A percentile compares a stretch with the other conserved stretches of the same genome.
phyloP scores from a whole-genome alignment of 2,329 filamentous ascomycete species.

The Ophiocordyceps sinensis region DNA sequence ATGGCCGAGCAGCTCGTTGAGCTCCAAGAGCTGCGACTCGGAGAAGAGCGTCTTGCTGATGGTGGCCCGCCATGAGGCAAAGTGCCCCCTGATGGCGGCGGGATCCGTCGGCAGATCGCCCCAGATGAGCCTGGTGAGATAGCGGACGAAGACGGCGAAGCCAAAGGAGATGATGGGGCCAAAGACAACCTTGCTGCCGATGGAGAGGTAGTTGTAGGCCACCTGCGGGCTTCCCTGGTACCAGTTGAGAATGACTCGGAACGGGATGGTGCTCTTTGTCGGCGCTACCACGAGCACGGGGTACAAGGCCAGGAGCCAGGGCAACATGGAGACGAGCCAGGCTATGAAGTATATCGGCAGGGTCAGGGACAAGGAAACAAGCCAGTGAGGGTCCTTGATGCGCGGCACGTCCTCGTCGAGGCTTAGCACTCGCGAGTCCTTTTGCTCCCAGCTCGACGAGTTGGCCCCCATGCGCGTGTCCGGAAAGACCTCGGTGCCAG shows the following conservation, averaged over 20 bases:
- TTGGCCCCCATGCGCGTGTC: constrained; percentile 38
- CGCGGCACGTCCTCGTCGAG: constrained; percentile 27
- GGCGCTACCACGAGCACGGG: constrained; percentile 28
- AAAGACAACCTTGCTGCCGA: constrained; percentile 22
- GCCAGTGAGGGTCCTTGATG: constrained; percentile 27
- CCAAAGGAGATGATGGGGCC: constrained; percentile 29
- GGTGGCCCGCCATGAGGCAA: constrained; percentile 27
- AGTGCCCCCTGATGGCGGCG: constrained; percentile 14
- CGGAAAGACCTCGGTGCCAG: constrained; percentile 31
- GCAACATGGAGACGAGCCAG: constrained; percentile 26
- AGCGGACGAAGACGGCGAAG: constrained; percentile 25
- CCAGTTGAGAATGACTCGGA: constrained; percentile 31
- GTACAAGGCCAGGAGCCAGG: constrained; percentile 27
- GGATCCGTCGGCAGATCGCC: constrained; percentile 20
- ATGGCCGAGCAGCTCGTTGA: constrained; percentile 35
- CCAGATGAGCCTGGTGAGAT: constrained; percentile 22
- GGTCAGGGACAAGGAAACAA: constrained; percentile 25
- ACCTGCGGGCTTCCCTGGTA: constrained; percentile 30
- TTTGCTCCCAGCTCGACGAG: constrained; percentile 40
- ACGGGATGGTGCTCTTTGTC: constrained; percentile 14
- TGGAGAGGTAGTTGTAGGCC: constrained; percentile 33
- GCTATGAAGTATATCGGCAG: constrained; percentile 24
- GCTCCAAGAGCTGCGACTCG: constrained; percentile 24
- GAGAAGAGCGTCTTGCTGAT: constrained; percentile 30
- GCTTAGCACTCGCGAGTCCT: constrained; percentile 24